A percentile compares a stretch with the other conserved stretches of the same genome.
Conservation (phyloP, 148 eudicot genomes). For the Silene uniflora region DNA sequence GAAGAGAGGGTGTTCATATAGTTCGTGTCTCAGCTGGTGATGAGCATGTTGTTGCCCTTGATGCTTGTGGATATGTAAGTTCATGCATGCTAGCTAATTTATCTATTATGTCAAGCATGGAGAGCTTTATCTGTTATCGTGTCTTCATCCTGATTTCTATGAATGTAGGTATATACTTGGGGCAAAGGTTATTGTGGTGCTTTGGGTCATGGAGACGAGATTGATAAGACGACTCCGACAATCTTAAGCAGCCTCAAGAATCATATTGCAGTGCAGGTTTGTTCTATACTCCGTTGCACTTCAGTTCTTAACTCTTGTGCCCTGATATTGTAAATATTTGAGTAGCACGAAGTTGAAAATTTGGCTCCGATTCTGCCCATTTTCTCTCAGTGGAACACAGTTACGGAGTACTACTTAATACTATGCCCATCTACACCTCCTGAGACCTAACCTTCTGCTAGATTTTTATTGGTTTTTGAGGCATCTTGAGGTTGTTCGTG, state of each 20-base stretch:
- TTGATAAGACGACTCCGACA: conserved; percentile 76
- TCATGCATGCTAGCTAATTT: conserved; percentile 5
- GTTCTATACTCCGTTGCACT: neutral
- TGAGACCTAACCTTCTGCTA: neutral
- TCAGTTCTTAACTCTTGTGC: neutral
- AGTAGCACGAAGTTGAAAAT: neutral
- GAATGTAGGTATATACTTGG: conserved; percentile 84
- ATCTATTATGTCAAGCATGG: neutral
- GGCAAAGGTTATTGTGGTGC: conserved; percentile 99
- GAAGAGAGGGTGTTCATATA: conserved; percentile 67
- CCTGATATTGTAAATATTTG: neutral
- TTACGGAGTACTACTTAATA: no score
- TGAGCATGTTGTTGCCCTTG: conserved; percentile 95
- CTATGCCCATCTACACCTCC: neutral
- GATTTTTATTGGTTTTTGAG: no score
- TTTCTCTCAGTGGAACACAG: neutral
- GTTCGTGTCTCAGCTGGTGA: conserved; percentile 91
- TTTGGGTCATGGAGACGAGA: conserved; percentile 91
- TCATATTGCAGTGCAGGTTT: conserved; percentile 85
- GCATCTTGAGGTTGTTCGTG: no score
- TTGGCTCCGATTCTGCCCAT: neutral
- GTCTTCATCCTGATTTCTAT: neutral
- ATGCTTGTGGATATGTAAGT: conserved; percentile 82
- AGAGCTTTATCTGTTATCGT: neutral
- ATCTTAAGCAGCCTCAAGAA: conserved; percentile 47